Evolutionary conservation across 1,139 yeast species (phyloP), one percentile per base, ranked within the genome.

Genomic region (Debaryomycetaceae sp.): DNA sequence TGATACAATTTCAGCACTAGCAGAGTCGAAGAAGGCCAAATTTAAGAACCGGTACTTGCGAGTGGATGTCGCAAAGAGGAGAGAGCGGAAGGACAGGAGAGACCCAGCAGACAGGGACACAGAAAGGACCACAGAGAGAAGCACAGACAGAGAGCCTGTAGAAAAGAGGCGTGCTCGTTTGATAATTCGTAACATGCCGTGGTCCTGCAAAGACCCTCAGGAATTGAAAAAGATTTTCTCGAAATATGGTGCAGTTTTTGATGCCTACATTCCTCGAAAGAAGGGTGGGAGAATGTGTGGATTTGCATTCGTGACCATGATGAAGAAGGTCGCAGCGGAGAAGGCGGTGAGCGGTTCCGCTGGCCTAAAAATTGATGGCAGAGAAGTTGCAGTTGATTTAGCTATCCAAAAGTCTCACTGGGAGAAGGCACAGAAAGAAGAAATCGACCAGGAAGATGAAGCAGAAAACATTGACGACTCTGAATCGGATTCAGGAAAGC

Each of bases 291-390:
- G 80, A 62, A 87, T 93, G 95, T 75, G 87, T 51, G 99, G 99
- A 8, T 93, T 93, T 75, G 99, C 91, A 0, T 95, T 93, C 65
- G 91, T 93, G 20, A 85, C 95, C 1, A 87, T 95, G 96, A 83
- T 82, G 60, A 88, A 85, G 60, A 75, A 82, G 49, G 70, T 80
- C 30, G 83, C 87, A 51, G 98, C 99, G 40, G 84, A 81, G 57
- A 76, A 71, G 47, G 99, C 97, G 1, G 83, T 91, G 34, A 86
- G 87, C 54, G 90, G 78, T 37, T 75, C 83, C 27, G 70, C 66
- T 42, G 96, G 87, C 5, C 68, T 91, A 56, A 83, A 88, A 65
- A 87, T 95, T 47, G 90, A 85, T 57, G 98, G 93, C 2, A 81
- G 99, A 65, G 86, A 83, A 55, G 97, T 93, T 43, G 95, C 96